Conservation (phyloP, 2,329 filamentous ascomycete species). For the Neurospora sp. region DNA sequence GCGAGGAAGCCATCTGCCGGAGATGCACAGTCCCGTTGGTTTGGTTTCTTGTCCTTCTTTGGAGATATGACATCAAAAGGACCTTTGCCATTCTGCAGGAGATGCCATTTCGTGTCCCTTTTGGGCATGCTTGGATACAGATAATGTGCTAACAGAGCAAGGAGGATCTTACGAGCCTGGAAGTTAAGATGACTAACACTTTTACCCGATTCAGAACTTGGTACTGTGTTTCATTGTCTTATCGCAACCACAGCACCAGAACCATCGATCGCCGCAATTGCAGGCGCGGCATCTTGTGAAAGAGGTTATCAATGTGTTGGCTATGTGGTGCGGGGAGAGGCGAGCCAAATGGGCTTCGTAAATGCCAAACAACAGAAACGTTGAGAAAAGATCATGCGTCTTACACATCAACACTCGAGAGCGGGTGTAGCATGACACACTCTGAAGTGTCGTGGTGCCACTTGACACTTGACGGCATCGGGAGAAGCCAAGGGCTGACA, state of each 20-base stretch:
- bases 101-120: not conserved
- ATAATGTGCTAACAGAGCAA: not conserved
- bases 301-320: not conserved
- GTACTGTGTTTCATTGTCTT: not conserved
- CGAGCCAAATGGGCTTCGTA: not conserved
- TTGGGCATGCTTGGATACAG: not conserved
- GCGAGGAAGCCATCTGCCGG: not conserved
- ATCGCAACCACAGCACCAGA: not conserved
- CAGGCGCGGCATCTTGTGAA: not conserved
- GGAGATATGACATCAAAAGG: not conserved
- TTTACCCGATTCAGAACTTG: not conserved
- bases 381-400: not conserved
- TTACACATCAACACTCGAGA: not conserved
- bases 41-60: not conserved
- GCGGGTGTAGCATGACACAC: not conserved
- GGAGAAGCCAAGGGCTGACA: not conserved
- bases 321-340: not conserved
- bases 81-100: not conserved
- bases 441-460: not conserved
- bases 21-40: not conserved
- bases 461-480: not conserved
- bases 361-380: not conserved
- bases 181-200: not conserved
- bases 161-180: not conserved
- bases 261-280: not conserved